Evolutionary conservation across 2,329 filamentous ascomycete genomes (phyloP).

Genomic region (Neophaeococcomyces aloes): DNA sequence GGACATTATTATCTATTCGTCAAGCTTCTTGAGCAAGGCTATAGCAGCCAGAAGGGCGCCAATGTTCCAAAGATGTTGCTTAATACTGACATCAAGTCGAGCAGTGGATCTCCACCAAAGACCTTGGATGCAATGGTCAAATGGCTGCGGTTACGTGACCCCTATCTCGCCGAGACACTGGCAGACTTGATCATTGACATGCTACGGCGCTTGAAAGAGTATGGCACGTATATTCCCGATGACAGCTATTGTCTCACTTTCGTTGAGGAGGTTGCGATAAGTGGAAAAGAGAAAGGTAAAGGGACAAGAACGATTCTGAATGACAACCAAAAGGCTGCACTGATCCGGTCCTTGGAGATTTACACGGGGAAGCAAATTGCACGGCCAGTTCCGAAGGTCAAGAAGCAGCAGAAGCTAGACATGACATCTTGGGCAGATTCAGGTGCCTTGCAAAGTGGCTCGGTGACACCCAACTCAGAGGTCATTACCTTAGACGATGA

Average conservation of each 20-base stretch:
- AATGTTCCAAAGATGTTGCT: slow-evolving; percentile 49
- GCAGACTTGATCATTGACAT: slow-evolving; percentile 78
- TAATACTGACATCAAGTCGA: slow-evolving; percentile 7
- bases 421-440: slow-evolving; percentile 22
- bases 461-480: slow-evolving; percentile 26
- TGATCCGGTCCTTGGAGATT: slow-evolving; percentile 52
- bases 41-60: slow-evolving; percentile 29
- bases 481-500: slow-evolving; percentile 25
- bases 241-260: slow-evolving; percentile 57
- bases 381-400: slow-evolving; percentile 28
- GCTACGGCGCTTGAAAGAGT: slow-evolving; percentile 57
- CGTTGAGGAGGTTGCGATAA: slow-evolving; percentile 43
- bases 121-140: slow-evolving; percentile 62
- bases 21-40: slow-evolving; percentile 49
- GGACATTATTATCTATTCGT: slow-evolving; percentile 76
- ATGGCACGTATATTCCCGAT: slow-evolving; percentile 32
- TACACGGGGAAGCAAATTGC: slow-evolving; percentile 37
- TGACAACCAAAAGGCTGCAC: slow-evolving; percentile 71
- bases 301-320: slow-evolving; percentile 67
- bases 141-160: slow-evolving; percentile 83
- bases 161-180: slow-evolving; percentile 71
- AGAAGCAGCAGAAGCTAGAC: slow-evolving; percentile 34
- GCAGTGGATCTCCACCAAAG: slow-evolving; percentile 42
- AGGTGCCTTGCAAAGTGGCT: slow-evolving; percentile 13
- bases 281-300: slow-evolving; percentile 29